Evolutionary conservation across 805 yeast species (phyloP).

Genomic region (Vanderwaltozyma polyspora): DNA sequence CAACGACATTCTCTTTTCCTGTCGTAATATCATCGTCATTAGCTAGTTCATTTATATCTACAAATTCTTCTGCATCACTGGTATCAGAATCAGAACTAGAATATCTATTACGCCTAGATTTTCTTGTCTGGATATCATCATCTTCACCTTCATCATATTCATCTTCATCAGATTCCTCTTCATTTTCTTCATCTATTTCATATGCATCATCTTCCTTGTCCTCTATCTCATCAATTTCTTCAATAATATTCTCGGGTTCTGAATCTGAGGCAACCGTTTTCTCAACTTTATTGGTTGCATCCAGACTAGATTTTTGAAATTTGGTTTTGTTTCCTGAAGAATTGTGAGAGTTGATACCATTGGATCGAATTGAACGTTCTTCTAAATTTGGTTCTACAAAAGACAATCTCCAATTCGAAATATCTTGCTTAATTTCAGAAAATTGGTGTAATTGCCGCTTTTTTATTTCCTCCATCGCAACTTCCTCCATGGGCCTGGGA

Average conservation of each 20-base stretch:
- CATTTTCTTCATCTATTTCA: conserved; percentile 5
- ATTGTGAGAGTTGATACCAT: no score
- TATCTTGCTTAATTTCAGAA: conserved; percentile 14
- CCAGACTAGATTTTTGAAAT: conserved; percentile 5
- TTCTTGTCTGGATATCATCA: no score
- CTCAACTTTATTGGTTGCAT: no score
- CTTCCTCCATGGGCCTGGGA: conserved; percentile 47
- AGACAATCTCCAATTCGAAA: conserved; percentile 5
- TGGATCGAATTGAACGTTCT: no score
- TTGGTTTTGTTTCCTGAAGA: conserved; percentile 29
- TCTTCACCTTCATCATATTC: background rate
- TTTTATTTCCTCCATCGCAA: conserved; percentile 30
- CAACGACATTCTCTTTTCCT: no score
- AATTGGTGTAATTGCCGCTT: background rate
- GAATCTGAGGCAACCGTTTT: no score
- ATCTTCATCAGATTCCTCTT: background rate
- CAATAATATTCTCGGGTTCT: conserved; percentile 14
- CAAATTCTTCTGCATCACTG: background rate
- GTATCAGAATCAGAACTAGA: no score
- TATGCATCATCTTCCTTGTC: conserved; percentile 9
- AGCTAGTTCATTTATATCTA: background rate
- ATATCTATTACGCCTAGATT: no score
- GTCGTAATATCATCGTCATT: no score
- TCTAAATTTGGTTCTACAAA: conserved; percentile 8
- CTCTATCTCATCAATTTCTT: conserved; percentile 10